Conservation (phyloP, 2,329 filamentous ascomycete genomes). For the Ampelomyces quisqualis region DNA sequence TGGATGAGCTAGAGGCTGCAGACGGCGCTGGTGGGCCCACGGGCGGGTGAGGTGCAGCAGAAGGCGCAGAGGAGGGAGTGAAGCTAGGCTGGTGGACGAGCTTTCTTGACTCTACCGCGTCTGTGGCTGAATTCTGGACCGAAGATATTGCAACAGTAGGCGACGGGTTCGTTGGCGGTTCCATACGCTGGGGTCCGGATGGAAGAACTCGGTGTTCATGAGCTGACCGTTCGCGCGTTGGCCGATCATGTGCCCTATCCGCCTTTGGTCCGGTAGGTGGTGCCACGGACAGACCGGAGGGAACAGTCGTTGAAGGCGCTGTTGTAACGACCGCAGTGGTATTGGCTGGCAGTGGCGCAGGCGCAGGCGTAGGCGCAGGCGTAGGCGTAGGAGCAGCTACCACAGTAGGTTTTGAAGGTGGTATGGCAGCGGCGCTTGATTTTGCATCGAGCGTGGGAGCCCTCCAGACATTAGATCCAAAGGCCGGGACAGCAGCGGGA, state of each 20-base stretch:
- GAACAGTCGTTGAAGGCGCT: constrained; percentile 39
- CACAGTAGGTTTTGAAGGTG: constrained; percentile 32
- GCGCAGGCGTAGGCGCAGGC: constrained; percentile 22
- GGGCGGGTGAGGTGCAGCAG: constrained; percentile 7
- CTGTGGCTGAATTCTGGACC: constrained; percentile 9
- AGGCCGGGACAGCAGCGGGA: constrained; percentile 59
- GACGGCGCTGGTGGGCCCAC: constrained; percentile 9
- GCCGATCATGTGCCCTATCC: constrained; percentile 35
- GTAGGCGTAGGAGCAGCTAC: constrained; percentile 22
- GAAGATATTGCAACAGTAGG: constrained; percentile 15
- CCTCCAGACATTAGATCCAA: constrained; percentile 51
- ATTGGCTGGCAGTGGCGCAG: constrained; percentile 18
- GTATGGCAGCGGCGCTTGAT: constrained; percentile 20
- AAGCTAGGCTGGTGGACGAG: background rate
- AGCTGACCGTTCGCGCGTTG: constrained; percentile 17
- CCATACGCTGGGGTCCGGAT: constrained; percentile 27
- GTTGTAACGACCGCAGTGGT: constrained; percentile 16
- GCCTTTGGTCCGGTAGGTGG: constrained; percentile 48
- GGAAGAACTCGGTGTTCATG: no score
- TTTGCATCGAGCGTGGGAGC: constrained; percentile 43
- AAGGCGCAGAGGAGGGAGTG: constrained; percentile 6
- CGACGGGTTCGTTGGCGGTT: constrained; percentile 21
- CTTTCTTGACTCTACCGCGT: constrained; percentile 11
- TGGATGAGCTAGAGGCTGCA: constrained; percentile 4
- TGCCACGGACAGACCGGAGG: constrained; percentile 37